Evolutionary conservation across 164 flowering plant genomes (phyloP).

Genomic region (Kalanchoe fedtschenkoi): DNA sequence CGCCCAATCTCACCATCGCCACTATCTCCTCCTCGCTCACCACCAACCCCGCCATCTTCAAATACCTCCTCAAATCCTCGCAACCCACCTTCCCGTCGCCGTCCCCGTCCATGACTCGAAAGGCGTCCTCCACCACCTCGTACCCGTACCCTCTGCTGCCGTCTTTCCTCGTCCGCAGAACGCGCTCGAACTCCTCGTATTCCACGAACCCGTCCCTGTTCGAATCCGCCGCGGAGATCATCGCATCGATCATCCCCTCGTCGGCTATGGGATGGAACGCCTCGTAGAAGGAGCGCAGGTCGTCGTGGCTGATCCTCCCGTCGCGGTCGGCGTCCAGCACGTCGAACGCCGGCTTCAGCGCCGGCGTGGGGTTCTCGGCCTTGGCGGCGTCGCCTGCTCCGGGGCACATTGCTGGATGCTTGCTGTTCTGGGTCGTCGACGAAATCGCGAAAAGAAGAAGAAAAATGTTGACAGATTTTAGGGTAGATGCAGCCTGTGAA

Average conservation of each 20-base stretch:
- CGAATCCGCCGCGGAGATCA: constrained; percentile 69
- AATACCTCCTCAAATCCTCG: constrained; percentile 51
- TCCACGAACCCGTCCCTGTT: constrained; percentile 68
- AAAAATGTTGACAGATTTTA: not conserved
- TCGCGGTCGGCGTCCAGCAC: constrained; percentile 74
- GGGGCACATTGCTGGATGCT: no score
- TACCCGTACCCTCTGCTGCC: not conserved
- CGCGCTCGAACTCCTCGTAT: constrained; percentile 69
- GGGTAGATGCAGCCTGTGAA: no score
- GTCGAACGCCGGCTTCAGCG: constrained; percentile 42
- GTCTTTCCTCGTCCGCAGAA: constrained; percentile 16
- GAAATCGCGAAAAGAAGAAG: not conserved
- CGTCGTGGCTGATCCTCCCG: constrained; percentile 77
- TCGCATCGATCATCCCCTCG: constrained; percentile 53
- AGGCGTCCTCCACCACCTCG: constrained; percentile 42
- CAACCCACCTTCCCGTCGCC: constrained; percentile 72
- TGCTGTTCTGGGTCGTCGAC: no score
- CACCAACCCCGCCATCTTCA: constrained; percentile 41
- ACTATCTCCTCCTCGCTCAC: constrained; percentile 52
- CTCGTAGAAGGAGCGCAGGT: constrained; percentile 48
- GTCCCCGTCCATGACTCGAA: constrained; percentile 68
- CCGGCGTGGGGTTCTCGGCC: no score
- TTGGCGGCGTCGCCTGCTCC: no score
- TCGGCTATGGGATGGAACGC: constrained; percentile 13
- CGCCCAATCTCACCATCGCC: constrained; percentile 65